Evolutionary conservation across 108 stramenopile species (phyloP).

Genomic region (Stephanodiscus minutulus): DNA sequence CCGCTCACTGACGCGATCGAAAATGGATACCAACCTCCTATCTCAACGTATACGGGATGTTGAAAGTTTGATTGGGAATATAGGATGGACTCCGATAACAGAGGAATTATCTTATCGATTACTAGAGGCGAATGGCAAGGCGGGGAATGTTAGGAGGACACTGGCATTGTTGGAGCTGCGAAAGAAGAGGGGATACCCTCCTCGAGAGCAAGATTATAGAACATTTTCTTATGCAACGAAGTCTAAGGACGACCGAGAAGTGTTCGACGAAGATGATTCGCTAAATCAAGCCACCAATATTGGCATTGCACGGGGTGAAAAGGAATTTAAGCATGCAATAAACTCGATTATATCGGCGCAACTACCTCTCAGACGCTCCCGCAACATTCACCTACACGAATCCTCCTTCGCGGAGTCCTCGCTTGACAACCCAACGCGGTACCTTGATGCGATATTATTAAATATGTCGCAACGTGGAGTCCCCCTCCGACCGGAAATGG

Average conservation of each 20-base stretch:
- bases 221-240: not conserved
- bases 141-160: conserved; percentile 80
- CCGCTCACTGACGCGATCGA: conserved; percentile 58
- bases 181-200: conserved; percentile 56
- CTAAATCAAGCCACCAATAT: conserved; percentile 13
- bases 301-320: conserved; percentile 18
- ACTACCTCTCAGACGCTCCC: conserved; percentile 55
- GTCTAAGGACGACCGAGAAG: not conserved
- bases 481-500: conserved; percentile 56
- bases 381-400: conserved; percentile 72
- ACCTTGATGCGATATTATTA: conserved; percentile 83
- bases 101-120: conserved; percentile 71
- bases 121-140: conserved; percentile 81
- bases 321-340: conserved; percentile 71
- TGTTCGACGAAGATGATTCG: not conserved
- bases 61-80: conserved; percentile 70
- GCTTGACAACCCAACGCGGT: conserved; percentile 86
- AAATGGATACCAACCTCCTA: conserved; percentile 54
- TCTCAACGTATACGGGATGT: conserved; percentile 61
- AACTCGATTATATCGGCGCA: conserved; percentile 68
- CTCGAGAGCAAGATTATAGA: conserved; percentile 33
- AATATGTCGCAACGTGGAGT: conserved; percentile 83
- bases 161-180: conserved; percentile 66
- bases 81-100: conserved; percentile 69
- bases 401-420: conserved; percentile 58